A percentile compares a stretch with the other conserved stretches of the same genome.
Conservation (phyloP, 306 rosid genomes). For the Alnus glutinosa region DNA sequence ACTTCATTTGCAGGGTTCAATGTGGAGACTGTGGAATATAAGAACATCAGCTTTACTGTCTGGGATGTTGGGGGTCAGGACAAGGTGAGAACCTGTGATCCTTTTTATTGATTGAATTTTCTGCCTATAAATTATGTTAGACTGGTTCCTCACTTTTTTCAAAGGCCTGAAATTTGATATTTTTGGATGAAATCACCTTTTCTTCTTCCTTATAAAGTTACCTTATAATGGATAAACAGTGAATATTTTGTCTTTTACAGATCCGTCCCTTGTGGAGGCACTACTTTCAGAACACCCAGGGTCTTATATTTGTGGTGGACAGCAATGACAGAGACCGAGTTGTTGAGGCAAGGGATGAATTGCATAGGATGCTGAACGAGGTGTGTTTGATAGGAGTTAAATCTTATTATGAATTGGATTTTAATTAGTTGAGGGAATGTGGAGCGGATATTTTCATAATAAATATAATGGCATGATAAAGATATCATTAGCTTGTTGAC, state of each 20-base stretch:
- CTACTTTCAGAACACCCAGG: slow-evolving; percentile 99
- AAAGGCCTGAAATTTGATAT: slow-evolving; percentile 8
- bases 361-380: slow-evolving; percentile 99
- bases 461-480: neutral
- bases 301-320: slow-evolving; percentile 98
- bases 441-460: neutral
- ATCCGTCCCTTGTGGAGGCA: slow-evolving; percentile 99
- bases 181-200: neutral
- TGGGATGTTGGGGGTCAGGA: slow-evolving; percentile 99
- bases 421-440: neutral
- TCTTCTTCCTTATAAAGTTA: neutral
- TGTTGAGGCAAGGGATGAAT: slow-evolving; percentile 99
- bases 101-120: slow-evolving; percentile 15
- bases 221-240: slow-evolving; percentile 10
- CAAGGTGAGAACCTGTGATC: slow-evolving; percentile 58
- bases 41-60: slow-evolving; percentile 99
- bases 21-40: slow-evolving; percentile 99
- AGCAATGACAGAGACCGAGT: slow-evolving; percentile 99
- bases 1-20: slow-evolving; percentile 69
- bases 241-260: slow-evolving; percentile 47
- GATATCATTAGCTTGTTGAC: neutral
- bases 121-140: neutral
- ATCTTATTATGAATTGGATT: neutral
- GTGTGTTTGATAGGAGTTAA: slow-evolving; percentile 40
- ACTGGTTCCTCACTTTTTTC: neutral